These are phyloP conservation scores for Fusarium newnesense DNA, from an alignment of 2,329 filamentous ascomycete genomes.

Conservation along the genomic window DNA sequence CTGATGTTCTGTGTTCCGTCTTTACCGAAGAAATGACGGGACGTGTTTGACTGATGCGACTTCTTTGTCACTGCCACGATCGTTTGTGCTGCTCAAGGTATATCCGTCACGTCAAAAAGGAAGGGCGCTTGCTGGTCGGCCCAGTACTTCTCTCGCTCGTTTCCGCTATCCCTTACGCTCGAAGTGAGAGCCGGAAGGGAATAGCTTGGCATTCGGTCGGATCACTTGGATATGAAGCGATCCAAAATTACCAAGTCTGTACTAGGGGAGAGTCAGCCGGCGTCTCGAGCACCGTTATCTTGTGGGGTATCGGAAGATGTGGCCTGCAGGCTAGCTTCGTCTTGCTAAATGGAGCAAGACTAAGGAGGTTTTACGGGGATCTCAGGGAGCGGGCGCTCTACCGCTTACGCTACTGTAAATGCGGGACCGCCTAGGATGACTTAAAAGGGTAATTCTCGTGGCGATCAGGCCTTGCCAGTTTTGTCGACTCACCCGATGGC, in stretches of 20 bases:
- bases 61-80: not conserved
- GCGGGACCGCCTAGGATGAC: not conserved
- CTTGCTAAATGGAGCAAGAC: not conserved
- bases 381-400: fast-evolving
- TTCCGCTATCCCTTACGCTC: not conserved
- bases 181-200: not conserved
- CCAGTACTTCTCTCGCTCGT: no score
- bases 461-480: fast-evolving
- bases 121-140: no score
- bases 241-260: not conserved
- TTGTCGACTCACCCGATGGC: not conserved
- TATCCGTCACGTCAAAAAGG: no score
- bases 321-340: not conserved
- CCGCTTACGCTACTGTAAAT: not conserved
- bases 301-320: no score
- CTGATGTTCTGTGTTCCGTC: fast-evolving
- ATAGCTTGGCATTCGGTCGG: no score
- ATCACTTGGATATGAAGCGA: not conserved
- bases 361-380: not conserved
- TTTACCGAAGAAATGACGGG: no score
- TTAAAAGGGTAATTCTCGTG: not conserved
- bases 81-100: no score
- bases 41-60: no score
- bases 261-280: not conserved
- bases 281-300: no score